Conservation (phyloP, 768 basidiomycete genomes). For the Phaeotremella fagi region DNA sequence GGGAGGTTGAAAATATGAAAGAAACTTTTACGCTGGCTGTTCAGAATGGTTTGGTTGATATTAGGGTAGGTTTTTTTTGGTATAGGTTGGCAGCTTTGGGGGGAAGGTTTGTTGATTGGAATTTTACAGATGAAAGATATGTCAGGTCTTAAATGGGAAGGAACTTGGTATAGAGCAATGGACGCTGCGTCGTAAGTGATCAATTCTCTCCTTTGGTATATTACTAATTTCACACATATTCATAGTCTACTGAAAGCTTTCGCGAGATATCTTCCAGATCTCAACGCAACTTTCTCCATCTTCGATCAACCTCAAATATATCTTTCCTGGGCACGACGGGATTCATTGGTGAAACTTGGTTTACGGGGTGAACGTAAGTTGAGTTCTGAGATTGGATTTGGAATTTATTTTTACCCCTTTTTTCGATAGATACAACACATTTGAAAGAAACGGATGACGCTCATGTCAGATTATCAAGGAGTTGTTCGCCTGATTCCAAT, state of each 20-base stretch:
- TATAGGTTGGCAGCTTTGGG: neutral
- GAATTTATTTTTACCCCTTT: no score
- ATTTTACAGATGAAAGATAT: constrained; percentile 34
- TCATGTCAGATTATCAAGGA: constrained; percentile 34
- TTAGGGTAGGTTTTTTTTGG: constrained; percentile 30
- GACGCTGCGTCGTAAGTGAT: constrained; percentile 32
- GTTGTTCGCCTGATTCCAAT: constrained; percentile 43
- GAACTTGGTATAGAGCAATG: constrained; percentile 38
- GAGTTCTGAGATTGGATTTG: no score
- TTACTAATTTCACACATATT: neutral
- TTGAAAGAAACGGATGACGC: constrained; percentile 43
- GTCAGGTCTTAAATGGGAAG: constrained; percentile 44
- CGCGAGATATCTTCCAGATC: constrained; percentile 34
- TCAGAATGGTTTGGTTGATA: constrained; percentile 31
- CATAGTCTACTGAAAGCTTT: constrained; percentile 34
- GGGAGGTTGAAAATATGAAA: constrained; percentile 45
- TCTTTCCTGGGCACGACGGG: constrained; percentile 41
- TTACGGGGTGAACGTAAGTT: constrained; percentile 39
- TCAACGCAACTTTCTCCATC: constrained; percentile 45
- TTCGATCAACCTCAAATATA: constrained; percentile 48
- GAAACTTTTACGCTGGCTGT: constrained; percentile 44
- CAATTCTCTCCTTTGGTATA: neutral
- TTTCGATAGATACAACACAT: constrained; percentile 33
- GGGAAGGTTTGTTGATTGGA: neutral
- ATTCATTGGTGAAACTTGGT: constrained; percentile 40